A percentile compares a stretch with the other conserved stretches of the same genome.
Conservation (phyloP, 345 rosid genomes). For the Sisymbrium irio region DNA sequence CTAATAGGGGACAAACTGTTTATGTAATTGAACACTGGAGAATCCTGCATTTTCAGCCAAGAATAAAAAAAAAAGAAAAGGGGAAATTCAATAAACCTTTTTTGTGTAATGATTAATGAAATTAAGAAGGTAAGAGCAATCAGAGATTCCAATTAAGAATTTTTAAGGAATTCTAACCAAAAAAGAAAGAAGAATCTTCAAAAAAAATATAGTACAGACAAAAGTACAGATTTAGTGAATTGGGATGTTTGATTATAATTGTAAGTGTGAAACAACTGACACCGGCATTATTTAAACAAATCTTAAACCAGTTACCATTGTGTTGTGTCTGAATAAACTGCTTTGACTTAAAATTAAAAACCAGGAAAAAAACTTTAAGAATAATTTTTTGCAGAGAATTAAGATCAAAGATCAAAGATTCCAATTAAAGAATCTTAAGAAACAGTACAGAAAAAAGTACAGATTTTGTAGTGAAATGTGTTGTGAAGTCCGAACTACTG, state of each 20-base stretch:
- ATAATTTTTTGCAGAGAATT: neutral
- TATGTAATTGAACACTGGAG: slow-evolving; percentile 88
- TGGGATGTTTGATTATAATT: neutral
- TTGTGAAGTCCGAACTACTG: neutral
- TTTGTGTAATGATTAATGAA: neutral
- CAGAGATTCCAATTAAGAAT: slow-evolving; percentile 9
- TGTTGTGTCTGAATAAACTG: slow-evolving; percentile 9
- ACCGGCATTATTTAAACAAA: neutral
- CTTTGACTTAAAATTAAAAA: neutral
- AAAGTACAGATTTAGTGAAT: slow-evolving; percentile 10
- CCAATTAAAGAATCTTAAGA: neutral
- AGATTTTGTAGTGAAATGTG: slow-evolving; percentile 2
- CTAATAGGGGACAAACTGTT: slow-evolving; percentile 94
- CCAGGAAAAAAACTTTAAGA: neutral
- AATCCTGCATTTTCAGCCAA: slow-evolving; percentile 59
- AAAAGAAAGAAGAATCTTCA: neutral
- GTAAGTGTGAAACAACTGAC: neutral
- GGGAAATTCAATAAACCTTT: neutral
- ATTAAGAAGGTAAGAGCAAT: neutral
- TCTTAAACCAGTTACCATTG: neutral
- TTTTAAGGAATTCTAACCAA: neutral
- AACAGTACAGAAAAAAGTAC: neutral
- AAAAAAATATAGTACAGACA: neutral
- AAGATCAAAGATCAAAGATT: neutral
- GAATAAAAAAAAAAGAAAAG: neutral